Base-by-base conservation (phyloP, 169 alveolate genomes). In the Theileria annulata region DNA sequence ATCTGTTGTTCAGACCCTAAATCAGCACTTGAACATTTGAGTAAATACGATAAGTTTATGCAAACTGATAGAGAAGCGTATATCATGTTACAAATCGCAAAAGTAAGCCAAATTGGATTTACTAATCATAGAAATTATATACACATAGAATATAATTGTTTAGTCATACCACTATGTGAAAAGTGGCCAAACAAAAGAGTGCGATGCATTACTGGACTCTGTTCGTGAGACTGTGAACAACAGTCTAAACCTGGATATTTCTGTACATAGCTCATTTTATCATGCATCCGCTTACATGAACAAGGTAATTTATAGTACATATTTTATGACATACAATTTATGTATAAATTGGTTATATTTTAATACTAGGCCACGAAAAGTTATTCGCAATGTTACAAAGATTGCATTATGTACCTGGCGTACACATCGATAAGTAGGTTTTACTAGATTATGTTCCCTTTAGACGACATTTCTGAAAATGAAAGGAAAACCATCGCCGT, bases 81-180 rank as follows among this genome's bases (percentile, higher is more conserved):
- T 59, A n/a, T 84, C 28, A 84, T 84, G 90, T 77, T 70, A 33
- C 79, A 84, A 84, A 84, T 84, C 79, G 87, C 90, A 76, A 84
- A 84, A 80, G 90, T 84, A 71, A 0, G 56, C 42, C 13, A 15
- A 21, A 21, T 42, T 59, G 27, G 47, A 59, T 59, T 59, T 31
- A 35, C 30, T 64, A 17, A 4, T 56, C 0, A n/a, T 27, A 21
- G n/a, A 28, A 23, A 62, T 10, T 28, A 27, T 56, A 21, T 56
- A 25, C 17, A 21, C 13, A 25, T n/a, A 3, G 1, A 17, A 62
- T 28, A 28, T 62, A 23, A 30, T 25, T 13, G 59, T 42, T 37
- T 49, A 84, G 90, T 76, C 90, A 23, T 77, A 84, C 59, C 90
- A 84, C 62, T 66, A 49, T 59, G 74, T 77, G 30, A 76, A 71